Base-by-base conservation (phyloP, 1,284 basidiomycete genomes). In the Quambalaria eucalypti region DNA sequence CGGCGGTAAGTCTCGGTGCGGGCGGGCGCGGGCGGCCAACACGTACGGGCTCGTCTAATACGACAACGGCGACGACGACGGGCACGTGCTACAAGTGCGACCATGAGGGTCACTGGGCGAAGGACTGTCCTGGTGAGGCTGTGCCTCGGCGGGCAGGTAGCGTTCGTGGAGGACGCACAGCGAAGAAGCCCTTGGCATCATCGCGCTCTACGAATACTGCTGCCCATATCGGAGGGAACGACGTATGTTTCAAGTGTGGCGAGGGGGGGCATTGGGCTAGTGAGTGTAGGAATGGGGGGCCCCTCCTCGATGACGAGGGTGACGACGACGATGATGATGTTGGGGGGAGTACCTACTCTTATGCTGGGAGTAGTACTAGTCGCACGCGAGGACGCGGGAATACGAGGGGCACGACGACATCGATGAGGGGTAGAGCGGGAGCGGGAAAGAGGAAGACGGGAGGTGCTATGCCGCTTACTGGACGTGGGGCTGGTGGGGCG, bases 231-330 rank as follows among this genome's bases (percentile, higher is more conserved):
- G n/a, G 28, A 63, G 59, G 52, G 61, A 57, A 39, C 25, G 59
- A 60, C 49, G 63, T 66, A 12, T 74, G 63, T 59, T 71, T 57
- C 62, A 67, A 77, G 55, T 80, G 79, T 59, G 69, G 72, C 26
- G 61, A 74, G 55, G 49, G 58, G 3, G 79, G 78, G 19, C 78
- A 80, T 59, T 80, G 79, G 79, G 67, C 76, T 10, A 73, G 21
- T 29, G 39, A 48, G 14, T 65, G 63, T 49, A 25, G 55, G 16
- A 46, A 46, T 26, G 42, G 25, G 12, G 42, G 36, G 10, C 36
- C 36, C 10, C 16, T 21, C 36, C 16, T 21, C 4, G 21, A 4
- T 3, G 36, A 10, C 10, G 4, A 10, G 16, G 36, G 36, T 3
- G 36, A 21, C 36, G 36, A 21, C 36, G 3, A 3, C 21, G 21